Percentiles rank a stretch among this genome's conserved stretches.
These are phyloP conservation scores for Ogataea henricii DNA, from an alignment of 805 yeast genomes.

Conservation along the genomic window DNA sequence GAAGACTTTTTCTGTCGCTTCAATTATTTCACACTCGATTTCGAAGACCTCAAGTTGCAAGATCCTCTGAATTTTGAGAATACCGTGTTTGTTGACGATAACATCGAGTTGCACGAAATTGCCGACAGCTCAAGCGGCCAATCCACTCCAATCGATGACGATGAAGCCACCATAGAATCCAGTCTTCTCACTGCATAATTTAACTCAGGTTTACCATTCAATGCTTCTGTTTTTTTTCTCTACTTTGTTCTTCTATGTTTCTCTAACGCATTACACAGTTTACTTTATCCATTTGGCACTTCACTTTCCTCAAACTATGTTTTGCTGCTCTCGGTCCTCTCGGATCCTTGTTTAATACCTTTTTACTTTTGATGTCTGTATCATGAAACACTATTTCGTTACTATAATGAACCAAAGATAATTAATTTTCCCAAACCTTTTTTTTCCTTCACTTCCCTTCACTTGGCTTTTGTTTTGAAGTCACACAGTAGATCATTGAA, in stretches of 20 bases:
- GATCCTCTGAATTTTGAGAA: slow-evolving; percentile 37
- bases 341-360: not conserved
- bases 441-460: too few relatives aligned
- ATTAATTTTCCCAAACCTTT: slow-evolving; percentile 1
- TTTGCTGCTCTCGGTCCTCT: too few relatives aligned
- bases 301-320: not conserved
- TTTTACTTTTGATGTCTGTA: not conserved
- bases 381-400: not conserved
- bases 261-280: slow-evolving; percentile 1
- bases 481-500: slow-evolving; percentile 19
- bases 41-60: slow-evolving; percentile 31
- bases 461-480: slow-evolving; percentile 8
- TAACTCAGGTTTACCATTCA: not conserved
- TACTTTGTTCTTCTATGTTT: too few relatives aligned
- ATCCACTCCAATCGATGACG: slow-evolving; percentile 26
- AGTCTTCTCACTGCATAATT: slow-evolving; percentile 20
- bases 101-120: slow-evolving; percentile 21
- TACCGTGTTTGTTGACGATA: slow-evolving; percentile 10
- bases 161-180: slow-evolving; percentile 21
- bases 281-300: not conserved
- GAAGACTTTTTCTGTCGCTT: slow-evolving; percentile 64
- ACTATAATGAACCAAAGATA: not conserved
- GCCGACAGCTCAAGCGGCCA: slow-evolving; percentile 23
- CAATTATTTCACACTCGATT: slow-evolving; percentile 53
- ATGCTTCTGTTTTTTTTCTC: not conserved